Evolutionary conservation across 139 green algal genomes (phyloP).

Genomic region (Chlamydomonas sp.): DNA sequence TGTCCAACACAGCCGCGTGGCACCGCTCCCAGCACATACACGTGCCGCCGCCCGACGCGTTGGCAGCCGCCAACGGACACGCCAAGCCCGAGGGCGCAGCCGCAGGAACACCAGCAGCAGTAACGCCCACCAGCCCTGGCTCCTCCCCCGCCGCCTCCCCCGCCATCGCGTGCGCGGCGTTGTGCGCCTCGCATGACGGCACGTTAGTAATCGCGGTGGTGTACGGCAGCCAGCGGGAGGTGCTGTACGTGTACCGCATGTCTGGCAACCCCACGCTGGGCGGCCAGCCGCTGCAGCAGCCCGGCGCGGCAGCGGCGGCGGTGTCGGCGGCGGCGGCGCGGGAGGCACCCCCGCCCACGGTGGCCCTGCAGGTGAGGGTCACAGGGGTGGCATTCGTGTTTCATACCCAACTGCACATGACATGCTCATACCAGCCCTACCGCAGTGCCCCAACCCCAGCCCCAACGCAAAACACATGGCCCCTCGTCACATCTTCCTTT

Average conservation of each 20-base stretch:
- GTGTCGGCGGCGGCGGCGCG: not conserved
- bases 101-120: not conserved
- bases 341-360: not conserved
- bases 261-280: conserved; percentile 30
- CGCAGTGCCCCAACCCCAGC: too few relatives aligned
- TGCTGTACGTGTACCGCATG: conserved; percentile 7
- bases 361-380: not conserved
- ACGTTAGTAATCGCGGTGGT: not conserved
- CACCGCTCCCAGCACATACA: not conserved
- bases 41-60: conserved; percentile 5
- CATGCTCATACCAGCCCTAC: too few relatives aligned
- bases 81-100: not conserved
- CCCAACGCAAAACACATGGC: too few relatives aligned
- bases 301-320: not conserved
- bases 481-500: too few relatives aligned
- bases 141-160: not conserved
- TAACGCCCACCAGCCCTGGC: too few relatives aligned
- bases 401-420: too few relatives aligned
- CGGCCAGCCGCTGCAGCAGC: not conserved
- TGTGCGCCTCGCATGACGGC: conserved; percentile 7
- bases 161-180: not conserved
- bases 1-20: conserved; percentile 13
- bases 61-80: not conserved
- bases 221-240: conserved; percentile 15
- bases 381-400: too few relatives aligned